Conservation (phyloP, 306 rosid genomes). For the Casuarina cunninghamiana region DNA sequence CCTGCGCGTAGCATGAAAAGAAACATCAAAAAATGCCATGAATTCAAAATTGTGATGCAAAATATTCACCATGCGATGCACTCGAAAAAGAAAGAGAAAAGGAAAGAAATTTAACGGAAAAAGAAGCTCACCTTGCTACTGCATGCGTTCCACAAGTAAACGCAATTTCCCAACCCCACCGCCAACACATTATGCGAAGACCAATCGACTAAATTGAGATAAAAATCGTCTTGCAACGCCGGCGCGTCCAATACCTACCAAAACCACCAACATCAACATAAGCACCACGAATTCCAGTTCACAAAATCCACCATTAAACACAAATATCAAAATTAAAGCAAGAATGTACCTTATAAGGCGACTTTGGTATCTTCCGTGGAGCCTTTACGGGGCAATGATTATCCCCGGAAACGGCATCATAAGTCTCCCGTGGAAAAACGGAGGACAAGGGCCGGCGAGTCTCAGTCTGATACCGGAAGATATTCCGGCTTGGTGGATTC, state of each 20-base stretch:
- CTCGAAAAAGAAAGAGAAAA: not conserved
- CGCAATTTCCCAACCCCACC: constrained; percentile 94
- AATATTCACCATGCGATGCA: not conserved
- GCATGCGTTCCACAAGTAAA: constrained; percentile 98
- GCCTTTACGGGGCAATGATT: constrained; percentile 69
- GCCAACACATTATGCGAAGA: constrained; percentile 92
- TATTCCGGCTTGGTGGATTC: constrained; percentile 68
- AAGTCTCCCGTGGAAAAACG: constrained; percentile 73
- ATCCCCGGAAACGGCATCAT: constrained; percentile 64
- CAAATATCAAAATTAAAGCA: not conserved
- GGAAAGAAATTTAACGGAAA: not conserved
- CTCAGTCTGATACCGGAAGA: constrained; percentile 90
- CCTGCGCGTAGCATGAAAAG: constrained; percentile 52
- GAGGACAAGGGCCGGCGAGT: constrained; percentile 83
- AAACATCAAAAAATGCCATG: constrained; percentile 4
- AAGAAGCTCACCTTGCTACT: constrained; percentile 80
- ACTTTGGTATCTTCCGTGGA: constrained; percentile 87
- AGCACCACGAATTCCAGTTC: constrained; percentile 16
- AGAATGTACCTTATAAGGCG: constrained; percentile 80
- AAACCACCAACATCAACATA: constrained; percentile 5
- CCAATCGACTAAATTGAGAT: constrained; percentile 97
- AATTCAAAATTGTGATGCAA: constrained; percentile 9
- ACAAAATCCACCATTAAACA: constrained; percentile 5
- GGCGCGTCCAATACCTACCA: constrained; percentile 94
- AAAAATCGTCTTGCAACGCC: constrained; percentile 94